A percentile compares a stretch with the other conserved stretches of the same genome.
These are phyloP conservation scores for Prunus yedoensis DNA, from an alignment of 331 rosid genomes.

Conservation along the genomic window DNA sequence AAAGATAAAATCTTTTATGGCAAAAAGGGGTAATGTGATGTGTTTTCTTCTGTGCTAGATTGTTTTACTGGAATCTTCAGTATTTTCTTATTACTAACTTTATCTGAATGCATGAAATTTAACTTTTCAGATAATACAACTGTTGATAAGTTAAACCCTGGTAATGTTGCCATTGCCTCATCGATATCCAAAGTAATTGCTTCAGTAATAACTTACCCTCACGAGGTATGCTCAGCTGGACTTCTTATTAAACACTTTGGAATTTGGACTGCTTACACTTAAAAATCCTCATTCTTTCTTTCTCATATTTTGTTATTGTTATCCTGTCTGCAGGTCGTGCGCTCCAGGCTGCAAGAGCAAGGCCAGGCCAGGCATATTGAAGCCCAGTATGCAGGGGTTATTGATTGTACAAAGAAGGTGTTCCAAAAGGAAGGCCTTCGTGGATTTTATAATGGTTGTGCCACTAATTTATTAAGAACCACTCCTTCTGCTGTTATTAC, in stretches of 20 bases:
- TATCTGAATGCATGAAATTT: slow-evolving; percentile 24
- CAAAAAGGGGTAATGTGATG: slow-evolving; percentile 55
- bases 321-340: slow-evolving; percentile 55
- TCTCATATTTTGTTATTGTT: background rate
- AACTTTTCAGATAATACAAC: slow-evolving; percentile 67
- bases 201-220: slow-evolving; percentile 83
- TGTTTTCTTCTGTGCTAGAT: slow-evolving; percentile 14
- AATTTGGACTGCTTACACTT: background rate
- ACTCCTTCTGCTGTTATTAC: slow-evolving; percentile 95
- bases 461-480: slow-evolving; percentile 80
- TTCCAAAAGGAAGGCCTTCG: slow-evolving; percentile 75
- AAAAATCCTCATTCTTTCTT: background rate
- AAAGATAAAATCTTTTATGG: slow-evolving; percentile 69
- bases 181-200: slow-evolving; percentile 82
- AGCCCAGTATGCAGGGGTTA: slow-evolving; percentile 58
- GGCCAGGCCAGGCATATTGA: slow-evolving; percentile 65
- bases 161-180: slow-evolving; percentile 72
- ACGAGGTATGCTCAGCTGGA: slow-evolving; percentile 52
- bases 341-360: slow-evolving; percentile 94
- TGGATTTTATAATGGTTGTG: slow-evolving; percentile 92
- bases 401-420: slow-evolving; percentile 82
- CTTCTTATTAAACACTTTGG: slow-evolving; percentile 1
- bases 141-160: slow-evolving; percentile 65
- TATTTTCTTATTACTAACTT: background rate
- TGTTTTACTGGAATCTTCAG: background rate